phyloP scores from a whole-genome alignment of 1,284 basidiomycete genomes.

The Tilletia walkeri region DNA sequence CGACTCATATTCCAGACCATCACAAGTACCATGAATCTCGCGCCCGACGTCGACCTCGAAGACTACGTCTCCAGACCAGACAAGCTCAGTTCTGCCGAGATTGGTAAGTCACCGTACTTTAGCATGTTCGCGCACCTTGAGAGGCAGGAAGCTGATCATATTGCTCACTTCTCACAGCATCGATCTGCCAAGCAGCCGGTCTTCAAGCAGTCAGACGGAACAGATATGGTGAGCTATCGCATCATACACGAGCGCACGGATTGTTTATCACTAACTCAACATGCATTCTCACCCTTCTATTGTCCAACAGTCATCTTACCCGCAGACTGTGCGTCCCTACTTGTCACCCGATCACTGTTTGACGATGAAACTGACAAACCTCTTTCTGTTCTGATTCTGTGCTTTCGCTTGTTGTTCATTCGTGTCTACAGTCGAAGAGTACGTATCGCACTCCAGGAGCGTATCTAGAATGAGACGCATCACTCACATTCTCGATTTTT shows the following conservation, averaged over 20 bases:
- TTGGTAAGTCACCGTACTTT: constrained; percentile 61
- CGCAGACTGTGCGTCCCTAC: constrained; percentile 76
- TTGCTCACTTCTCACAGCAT: constrained; percentile 56
- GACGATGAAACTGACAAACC: not conserved
- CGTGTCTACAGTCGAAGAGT: constrained; percentile 21
- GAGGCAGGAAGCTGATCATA: not conserved
- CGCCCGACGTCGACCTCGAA: constrained; percentile 96
- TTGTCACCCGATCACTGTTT: not conserved
- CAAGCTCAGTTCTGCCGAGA: constrained; percentile 90
- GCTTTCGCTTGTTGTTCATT: not conserved
- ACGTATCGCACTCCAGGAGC: not conserved
- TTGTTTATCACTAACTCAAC: not conserved
- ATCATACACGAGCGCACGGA: not conserved
- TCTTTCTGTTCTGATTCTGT: not conserved
- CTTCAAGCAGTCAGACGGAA: constrained; percentile 98
- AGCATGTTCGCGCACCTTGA: no score
- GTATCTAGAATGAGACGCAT: not conserved
- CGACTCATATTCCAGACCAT: constrained; percentile 98
- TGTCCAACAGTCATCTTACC: constrained; percentile 73
- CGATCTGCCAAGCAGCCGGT: constrained; percentile 95
- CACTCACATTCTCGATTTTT: not conserved
- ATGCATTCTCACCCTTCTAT: not conserved
- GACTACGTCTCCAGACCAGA: constrained; percentile 98
- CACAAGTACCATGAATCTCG: constrained; percentile 94
- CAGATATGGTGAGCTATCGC: constrained; percentile 65